Percentiles rank a stretch among this genome's conserved stretches.
Evolutionary conservation across 441 rosid species (phyloP).

Genomic region (Daphne laureola): DNA sequence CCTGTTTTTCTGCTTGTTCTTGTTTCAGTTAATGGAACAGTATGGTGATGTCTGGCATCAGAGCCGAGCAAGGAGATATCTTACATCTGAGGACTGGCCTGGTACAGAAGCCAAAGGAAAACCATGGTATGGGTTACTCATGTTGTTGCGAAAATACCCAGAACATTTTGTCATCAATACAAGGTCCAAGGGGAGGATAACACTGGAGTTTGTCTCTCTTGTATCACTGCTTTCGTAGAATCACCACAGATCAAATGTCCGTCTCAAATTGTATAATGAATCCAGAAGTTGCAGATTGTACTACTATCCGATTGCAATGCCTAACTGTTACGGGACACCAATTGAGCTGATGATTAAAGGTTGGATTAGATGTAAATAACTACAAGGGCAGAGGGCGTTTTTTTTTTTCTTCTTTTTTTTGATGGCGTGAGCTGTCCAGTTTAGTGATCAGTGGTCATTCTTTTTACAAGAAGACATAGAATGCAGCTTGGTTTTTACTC

Average conservation of each 20-base stretch:
- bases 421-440: too few relatives aligned
- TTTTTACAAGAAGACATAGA: constrained; percentile 2
- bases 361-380: constrained; percentile 12
- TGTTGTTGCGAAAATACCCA: constrained; percentile 81
- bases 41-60: constrained; percentile 82
- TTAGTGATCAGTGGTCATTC: neutral
- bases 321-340: neutral
- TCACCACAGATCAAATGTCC: neutral
- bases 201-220: constrained; percentile 79
- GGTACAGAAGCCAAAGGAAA: constrained; percentile 77
- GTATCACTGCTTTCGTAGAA: constrained; percentile 72
- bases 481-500: too few relatives aligned
- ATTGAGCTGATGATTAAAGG: neutral
- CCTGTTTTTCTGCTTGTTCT: constrained; percentile 5
- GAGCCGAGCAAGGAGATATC: constrained; percentile 72
- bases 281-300: constrained; percentile 5
- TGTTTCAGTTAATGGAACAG: constrained; percentile 59
- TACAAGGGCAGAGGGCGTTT: too few relatives aligned
- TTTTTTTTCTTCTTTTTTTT: too few relatives aligned
- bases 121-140: constrained; percentile 91
- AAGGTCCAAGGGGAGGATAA: constrained; percentile 67
- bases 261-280: constrained; percentile 1
- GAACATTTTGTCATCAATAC: constrained; percentile 96
- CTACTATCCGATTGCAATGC: neutral
- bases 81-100: constrained; percentile 68